Base-by-base conservation (phyloP, 1,139 yeast genomes). In the Debaryomyces sp. region DNA sequence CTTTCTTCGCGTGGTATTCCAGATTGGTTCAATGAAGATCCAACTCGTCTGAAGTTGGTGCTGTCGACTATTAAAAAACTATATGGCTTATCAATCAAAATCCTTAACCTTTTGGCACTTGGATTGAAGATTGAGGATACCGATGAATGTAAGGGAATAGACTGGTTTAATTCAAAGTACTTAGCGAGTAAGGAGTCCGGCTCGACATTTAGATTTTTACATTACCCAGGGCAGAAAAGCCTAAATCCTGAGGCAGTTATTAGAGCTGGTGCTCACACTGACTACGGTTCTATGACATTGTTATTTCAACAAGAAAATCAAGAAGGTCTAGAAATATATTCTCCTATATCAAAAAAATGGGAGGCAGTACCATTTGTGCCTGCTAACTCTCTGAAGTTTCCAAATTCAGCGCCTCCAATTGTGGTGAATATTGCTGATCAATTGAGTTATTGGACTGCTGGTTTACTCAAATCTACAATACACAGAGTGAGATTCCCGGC, bases 251-350 rank as follows among this genome's bases (percentile, higher is more conserved):
- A 80, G 50, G 75, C 78, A 18, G 75, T 70, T n/a, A 79, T 86
- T 42, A 73, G 95, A 45, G 95, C 95, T 2, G 96, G 96, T 27
- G 95, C 95, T 1, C 96, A 89, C 57, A 87, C 96, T 0, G 96
- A 88, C 62, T 88, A 86, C 61, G 95, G 95, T 0, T 76, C 89
- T 0, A 64, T 87, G 54, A 88, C 96, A 0, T 68, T 87, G 34
- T 69, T 88, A 42, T 85, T 88, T 63, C 96, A 88, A 62, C 80
- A 80, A 50, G 75, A 79, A 48, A 81, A 84, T 43, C 88, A 87
- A 59, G 90, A 85, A 58, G 96, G 96, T 0, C 71, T 88, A 45
- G 92, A 88, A 59, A 77, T 88, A 22, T 71, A 74, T 49, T 78
- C 85, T 4, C 85, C 84, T 1, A 69, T 75, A 8, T 64, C 78